Conservation (phyloP, 805 yeast genomes). For the Yamadazyma endophytica region DNA sequence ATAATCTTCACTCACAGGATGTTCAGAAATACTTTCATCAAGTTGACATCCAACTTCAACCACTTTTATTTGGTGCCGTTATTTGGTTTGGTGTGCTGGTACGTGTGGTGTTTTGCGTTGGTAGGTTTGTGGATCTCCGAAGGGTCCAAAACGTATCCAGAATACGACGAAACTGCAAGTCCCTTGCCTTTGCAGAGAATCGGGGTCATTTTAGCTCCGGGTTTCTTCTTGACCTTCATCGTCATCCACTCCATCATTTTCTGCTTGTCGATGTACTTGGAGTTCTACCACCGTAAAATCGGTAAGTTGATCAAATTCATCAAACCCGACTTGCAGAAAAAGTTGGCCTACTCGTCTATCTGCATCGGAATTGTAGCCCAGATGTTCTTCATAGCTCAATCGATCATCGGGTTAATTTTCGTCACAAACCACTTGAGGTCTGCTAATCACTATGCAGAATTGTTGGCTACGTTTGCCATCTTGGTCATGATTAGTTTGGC, state of each 20-base stretch:
- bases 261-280: slow-evolving; percentile 20
- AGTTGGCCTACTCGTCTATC: slow-evolving; percentile 21
- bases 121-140: slow-evolving; percentile 17
- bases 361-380: slow-evolving; percentile 20
- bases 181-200: slow-evolving; percentile 23
- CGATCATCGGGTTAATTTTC: slow-evolving; percentile 14
- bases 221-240: slow-evolving; percentile 17
- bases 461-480: slow-evolving; percentile 21
- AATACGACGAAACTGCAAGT: slow-evolving; percentile 15
- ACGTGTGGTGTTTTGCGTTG: slow-evolving; percentile 16
- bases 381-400: slow-evolving; percentile 17
- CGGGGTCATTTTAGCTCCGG: slow-evolving; percentile 20
- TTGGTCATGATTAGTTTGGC: slow-evolving; percentile 21
- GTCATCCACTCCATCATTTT: slow-evolving; percentile 19
- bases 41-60: slow-evolving; percentile 18
- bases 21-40: slow-evolving; percentile 1
- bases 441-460: slow-evolving; percentile 18
- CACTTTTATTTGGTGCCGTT: slow-evolving; percentile 22
- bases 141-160: slow-evolving; percentile 18
- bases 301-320: slow-evolving; percentile 26
- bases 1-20: too few relatives aligned
- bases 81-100: slow-evolving; percentile 23
- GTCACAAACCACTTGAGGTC: slow-evolving; percentile 12
- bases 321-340: slow-evolving; percentile 18
- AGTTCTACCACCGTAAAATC: slow-evolving; percentile 23